Percentiles rank a stretch among this genome's conserved stretches.
Evolutionary conservation across 176 grass and related monocot genomes (phyloP).

Genomic region (Pontederia crassipes): DNA sequence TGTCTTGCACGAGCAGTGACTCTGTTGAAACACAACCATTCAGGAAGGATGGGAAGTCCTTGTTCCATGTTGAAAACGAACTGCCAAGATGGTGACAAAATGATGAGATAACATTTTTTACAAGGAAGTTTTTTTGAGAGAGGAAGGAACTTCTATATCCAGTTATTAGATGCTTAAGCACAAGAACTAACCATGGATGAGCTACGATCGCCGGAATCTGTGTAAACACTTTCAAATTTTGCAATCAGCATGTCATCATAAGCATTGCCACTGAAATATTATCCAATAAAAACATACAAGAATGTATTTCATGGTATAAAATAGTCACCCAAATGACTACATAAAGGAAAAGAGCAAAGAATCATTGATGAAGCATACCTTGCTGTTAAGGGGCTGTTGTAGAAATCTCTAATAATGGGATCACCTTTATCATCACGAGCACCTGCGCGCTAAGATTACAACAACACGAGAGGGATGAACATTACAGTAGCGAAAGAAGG

Average conservation of each 20-base stretch:
- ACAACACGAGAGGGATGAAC: not conserved
- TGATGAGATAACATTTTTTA: not conserved
- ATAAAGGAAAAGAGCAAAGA: too few species aligned
- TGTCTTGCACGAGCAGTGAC: slow-evolving; percentile 57
- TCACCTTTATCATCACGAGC: slow-evolving; percentile 73
- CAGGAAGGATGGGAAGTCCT: slow-evolving; percentile 69
- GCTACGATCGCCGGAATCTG: slow-evolving; percentile 72
- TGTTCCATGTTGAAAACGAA: slow-evolving; percentile 78
- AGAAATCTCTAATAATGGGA: slow-evolving; percentile 70
- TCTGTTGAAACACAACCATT: slow-evolving; percentile 92
- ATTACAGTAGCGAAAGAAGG: not conserved
- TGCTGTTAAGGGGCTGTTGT: slow-evolving; percentile 91
- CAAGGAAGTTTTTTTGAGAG: not conserved
- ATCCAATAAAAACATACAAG: not conserved
- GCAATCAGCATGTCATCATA: slow-evolving; percentile 76
- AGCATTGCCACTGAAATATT: slow-evolving; percentile 55
- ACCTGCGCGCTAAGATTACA: slow-evolving; percentile 54
- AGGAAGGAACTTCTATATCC: not conserved
- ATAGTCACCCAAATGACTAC: too few species aligned
- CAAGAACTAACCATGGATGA: slow-evolving; percentile 60
- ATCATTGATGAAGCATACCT: slow-evolving; percentile 28
- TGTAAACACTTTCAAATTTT: slow-evolving; percentile 90
- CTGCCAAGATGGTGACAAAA: slow-evolving; percentile 30
- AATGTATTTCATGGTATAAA: not conserved
- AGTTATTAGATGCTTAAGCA: not conserved